phyloP scores from a whole-genome alignment of 148 eudicot genomes.

The Amaranthus hypochondriacus region DNA sequence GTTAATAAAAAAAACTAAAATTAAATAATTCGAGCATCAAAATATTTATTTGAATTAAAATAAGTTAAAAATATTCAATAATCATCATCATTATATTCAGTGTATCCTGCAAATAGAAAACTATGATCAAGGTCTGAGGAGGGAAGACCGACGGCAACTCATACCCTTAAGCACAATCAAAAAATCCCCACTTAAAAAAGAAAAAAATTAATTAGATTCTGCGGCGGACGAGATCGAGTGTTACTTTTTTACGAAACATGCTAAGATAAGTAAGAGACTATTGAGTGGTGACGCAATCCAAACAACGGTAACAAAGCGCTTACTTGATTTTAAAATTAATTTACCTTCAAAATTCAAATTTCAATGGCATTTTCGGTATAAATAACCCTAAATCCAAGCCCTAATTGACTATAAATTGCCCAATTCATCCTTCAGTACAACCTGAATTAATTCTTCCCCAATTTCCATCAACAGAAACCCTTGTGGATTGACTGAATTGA shows the following conservation, averaged over 20 bases:
- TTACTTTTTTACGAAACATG: no score
- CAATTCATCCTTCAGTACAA: conserved; percentile 5
- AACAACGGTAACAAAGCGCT: conserved; percentile 30
- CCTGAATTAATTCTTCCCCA: conserved; percentile 1
- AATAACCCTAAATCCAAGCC: conserved; percentile 7
- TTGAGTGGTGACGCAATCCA: background rate
- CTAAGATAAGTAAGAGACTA: no score
- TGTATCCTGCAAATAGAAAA: no score
- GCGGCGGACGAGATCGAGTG: no score
- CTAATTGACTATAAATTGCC: background rate
- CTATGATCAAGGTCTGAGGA: no score
- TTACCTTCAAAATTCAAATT: conserved; percentile 30
- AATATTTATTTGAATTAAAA: no score
- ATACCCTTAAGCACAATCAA: no score
- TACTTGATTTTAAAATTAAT: background rate
- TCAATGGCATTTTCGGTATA: conserved; percentile 18
- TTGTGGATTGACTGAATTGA: conserved; percentile 3
- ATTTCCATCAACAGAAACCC: background rate
- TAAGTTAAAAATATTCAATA: background rate
- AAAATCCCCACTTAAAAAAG: no score
- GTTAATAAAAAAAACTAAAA: background rate
- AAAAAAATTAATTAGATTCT: no score
- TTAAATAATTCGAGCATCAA: background rate
- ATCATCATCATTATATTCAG: no score
- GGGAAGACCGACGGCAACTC: no score